Percentiles rank a stretch among this genome's conserved stretches.
These are phyloP conservation scores for Kodamaea alishanica DNA, from an alignment of 1,139 yeast genomes.

Conservation along the genomic window DNA sequence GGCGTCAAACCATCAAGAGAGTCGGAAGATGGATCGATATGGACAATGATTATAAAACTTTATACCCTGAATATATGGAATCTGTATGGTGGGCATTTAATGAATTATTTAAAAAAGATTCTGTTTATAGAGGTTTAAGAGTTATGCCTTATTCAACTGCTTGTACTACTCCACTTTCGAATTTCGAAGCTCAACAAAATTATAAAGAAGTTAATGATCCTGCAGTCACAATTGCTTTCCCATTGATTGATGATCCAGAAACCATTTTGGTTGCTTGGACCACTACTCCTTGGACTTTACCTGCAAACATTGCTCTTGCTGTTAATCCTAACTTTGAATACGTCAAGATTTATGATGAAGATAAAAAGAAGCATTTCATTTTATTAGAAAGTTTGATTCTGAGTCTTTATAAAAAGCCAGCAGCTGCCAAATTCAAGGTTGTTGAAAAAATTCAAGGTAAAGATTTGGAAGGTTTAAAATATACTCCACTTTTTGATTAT, in stretches of 20 bases:
- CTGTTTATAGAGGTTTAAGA: slow-evolving; percentile 90
- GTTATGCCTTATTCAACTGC: slow-evolving; percentile 99
- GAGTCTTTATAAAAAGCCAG: slow-evolving; percentile 90
- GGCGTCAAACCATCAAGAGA: slow-evolving; percentile 91
- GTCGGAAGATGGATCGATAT: slow-evolving; percentile 99
- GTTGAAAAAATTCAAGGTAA: slow-evolving; percentile 78
- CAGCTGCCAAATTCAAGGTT: slow-evolving; percentile 79
- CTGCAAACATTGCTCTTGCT: slow-evolving; percentile 87
- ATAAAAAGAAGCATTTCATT: slow-evolving; percentile 73
- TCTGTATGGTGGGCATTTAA: slow-evolving; percentile 99
- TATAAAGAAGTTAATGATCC: slow-evolving; percentile 98
- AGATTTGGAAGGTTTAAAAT: slow-evolving; percentile 72
- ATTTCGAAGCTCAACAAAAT: slow-evolving; percentile 97
- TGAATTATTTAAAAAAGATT: slow-evolving; percentile 75
- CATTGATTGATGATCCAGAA: slow-evolving; percentile 71
- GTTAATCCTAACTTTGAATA: slow-evolving; percentile 91
- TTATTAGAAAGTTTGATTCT: slow-evolving; percentile 77
- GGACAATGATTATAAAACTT: slow-evolving; percentile 95
- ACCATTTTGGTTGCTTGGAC: slow-evolving; percentile 96
- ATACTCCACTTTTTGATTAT: slow-evolving; percentile 79
- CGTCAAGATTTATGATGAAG: slow-evolving; percentile 88
- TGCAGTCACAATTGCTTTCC: slow-evolving; percentile 90
- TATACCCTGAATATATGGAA: slow-evolving; percentile 95
- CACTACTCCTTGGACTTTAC: slow-evolving; percentile 99
- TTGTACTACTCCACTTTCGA: slow-evolving; percentile 91